Conservation (phyloP, 192 early-diverging fungal species). For the Entrophospora sp. region DNA sequence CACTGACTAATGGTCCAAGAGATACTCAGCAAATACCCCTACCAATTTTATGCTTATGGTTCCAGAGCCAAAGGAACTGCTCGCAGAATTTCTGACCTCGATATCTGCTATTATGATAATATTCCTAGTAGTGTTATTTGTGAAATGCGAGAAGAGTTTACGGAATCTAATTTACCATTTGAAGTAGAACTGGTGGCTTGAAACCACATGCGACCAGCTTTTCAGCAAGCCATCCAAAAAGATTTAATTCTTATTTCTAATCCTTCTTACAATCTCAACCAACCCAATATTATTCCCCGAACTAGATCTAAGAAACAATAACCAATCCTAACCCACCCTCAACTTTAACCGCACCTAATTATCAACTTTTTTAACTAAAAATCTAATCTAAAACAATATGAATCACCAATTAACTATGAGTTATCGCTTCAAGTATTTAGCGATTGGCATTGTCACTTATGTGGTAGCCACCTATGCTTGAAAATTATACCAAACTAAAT, state of each 20-base stretch:
- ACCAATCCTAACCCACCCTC: no score
- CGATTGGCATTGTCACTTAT: no score
- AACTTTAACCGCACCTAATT: no score
- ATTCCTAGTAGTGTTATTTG: background rate
- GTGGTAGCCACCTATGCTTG: no score
- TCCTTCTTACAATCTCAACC: no score
- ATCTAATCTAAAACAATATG: no score
- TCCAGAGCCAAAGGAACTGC: background rate
- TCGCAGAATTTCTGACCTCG: background rate
- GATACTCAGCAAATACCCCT: background rate
- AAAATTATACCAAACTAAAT: no score
- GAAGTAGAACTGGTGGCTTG: background rate
- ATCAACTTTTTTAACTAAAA: no score
- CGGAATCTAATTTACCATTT: background rate
- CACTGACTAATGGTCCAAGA: background rate
- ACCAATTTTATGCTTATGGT: background rate
- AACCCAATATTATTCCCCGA: no score
- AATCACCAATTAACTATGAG: no score
- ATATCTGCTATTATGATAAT: background rate
- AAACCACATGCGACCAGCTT: background rate
- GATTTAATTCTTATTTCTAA: background rate
- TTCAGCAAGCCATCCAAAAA: background rate
- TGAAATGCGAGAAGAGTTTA: background rate
- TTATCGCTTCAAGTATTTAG: no score
- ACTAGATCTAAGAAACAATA: no score